Evolutionary conservation across 1,139 yeast genomes (phyloP).

Genomic region (Hemisphaericaspora xylanilytica): DNA sequence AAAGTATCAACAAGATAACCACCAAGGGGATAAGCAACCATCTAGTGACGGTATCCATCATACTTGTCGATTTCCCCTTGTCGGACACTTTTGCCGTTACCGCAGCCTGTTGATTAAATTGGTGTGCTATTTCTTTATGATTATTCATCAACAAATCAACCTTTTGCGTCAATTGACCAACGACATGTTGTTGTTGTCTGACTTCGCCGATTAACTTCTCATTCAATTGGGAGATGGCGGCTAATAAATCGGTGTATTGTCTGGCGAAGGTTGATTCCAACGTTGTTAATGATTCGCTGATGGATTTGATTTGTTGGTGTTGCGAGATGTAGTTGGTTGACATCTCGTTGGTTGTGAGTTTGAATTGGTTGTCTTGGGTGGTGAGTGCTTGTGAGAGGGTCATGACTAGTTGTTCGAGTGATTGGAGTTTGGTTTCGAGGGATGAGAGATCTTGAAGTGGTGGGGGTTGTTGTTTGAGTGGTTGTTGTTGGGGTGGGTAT

Average conservation of each 20-base stretch:
- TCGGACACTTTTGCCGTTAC: no score
- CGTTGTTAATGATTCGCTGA: conserved; percentile 3
- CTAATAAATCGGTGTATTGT: conserved; percentile 37
- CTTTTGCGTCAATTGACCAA: conserved; percentile 35
- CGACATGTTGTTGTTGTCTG: conserved; percentile 40
- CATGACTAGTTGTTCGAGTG: background rate
- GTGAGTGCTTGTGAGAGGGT: background rate
- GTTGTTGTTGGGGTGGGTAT: conserved; percentile 1
- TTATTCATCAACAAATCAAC: conserved; percentile 44
- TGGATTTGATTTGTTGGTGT: background rate
- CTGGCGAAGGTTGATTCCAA: conserved; percentile 28
- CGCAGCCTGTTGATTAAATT: conserved; percentile 23
- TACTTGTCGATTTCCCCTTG: background rate
- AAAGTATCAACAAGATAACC: conserved; percentile 34
- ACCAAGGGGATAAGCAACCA: conserved; percentile 46
- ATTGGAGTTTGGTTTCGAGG: background rate
- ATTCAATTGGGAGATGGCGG: conserved; percentile 33
- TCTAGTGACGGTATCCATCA: conserved; percentile 24
- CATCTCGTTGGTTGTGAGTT: background rate
- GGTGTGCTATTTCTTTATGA: conserved; percentile 39
- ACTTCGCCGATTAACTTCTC: conserved; percentile 46
- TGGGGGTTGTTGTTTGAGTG: conserved; percentile 6
- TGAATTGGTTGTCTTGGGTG: background rate
- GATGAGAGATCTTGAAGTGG: conserved; percentile 1
- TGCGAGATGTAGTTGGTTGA: background rate